Base-by-base conservation (phyloP, 163 green algal species). In the Scenedesmus sp. region DNA sequence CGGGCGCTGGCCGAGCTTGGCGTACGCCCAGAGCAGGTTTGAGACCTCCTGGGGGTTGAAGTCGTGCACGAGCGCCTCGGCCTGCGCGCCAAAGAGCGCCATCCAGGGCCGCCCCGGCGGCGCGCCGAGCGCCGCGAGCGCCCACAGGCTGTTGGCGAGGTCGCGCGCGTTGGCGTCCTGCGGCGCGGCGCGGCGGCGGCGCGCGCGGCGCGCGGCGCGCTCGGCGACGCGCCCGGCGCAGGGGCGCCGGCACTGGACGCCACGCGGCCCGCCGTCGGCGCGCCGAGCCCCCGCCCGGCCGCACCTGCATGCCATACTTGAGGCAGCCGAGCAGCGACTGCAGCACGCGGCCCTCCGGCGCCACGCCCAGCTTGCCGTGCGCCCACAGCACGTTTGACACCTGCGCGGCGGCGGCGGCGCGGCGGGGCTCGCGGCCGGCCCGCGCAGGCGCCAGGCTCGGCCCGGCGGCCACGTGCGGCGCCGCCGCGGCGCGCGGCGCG, bases 341-440 rank as follows among this genome's bases (percentile, higher is more conserved):
- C 58, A 80, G 44, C 24, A 70, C 28, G 3, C 33, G 24, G 13
- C 26, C 24, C 47, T 45, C 47, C n/a, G 47, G 45, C 47, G 3
- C 3, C 28, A 63, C 3, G 26, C 45, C 45, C n/a, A 80, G 28
- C 58, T 24, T 20, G 13, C 45, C 71, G 31, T 63, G 10, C 45
- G 71, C 71, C 71, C 71, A 80, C 45, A 80, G 71, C 71, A 80
- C n/a, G 28, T 80, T 80, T 24, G 58, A n/a, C 29, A 56, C 26
- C n/a, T n/a, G n/a, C n/a, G n/a, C n/a, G n/a, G n/a, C n/a, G n/a
- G n/a, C n/a, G n/a, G n/a, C n/a, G n/a, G n/a, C n/a, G n/a, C n/a
- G n/a, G n/a, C n/a, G n/a, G n/a, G n/a, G n/a, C n/a, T n/a, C n/a
- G n/a, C n/a, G n/a, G n/a, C n/a, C n/a, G n/a, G n/a, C n/a, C n/a